phyloP scores from a whole-genome alignment of 176 grass and related monocot genomes.

The Bonia amplexicaulis region DNA sequence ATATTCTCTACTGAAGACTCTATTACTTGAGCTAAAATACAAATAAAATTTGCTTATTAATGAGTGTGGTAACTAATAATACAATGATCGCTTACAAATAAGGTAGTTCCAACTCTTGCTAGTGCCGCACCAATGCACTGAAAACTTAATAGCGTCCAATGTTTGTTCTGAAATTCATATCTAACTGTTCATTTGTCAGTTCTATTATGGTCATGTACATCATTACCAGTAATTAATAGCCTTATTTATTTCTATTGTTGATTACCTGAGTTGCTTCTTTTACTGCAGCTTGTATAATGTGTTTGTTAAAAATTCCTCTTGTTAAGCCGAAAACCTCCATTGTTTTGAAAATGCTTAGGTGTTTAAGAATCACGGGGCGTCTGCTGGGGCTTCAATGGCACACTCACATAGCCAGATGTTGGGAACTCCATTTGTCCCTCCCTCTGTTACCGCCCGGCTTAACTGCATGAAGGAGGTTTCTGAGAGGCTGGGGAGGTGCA shows the following conservation, averaged over 20 bases:
- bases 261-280: background rate
- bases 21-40: background rate
- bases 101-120: background rate
- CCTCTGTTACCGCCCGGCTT: constrained; percentile 60
- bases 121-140: background rate
- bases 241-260: background rate
- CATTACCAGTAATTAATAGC: background rate
- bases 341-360: constrained; percentile 41
- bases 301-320: background rate
- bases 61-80: background rate
- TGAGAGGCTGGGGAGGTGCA: constrained; percentile 60
- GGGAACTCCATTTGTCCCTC: constrained; percentile 83
- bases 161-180: background rate
- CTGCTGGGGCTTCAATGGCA: constrained; percentile 90
- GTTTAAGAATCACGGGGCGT: constrained; percentile 91
- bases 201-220: background rate
- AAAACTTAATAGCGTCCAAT: background rate
- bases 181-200: background rate
- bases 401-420: constrained; percentile 96
- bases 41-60: background rate
- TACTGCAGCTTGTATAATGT: background rate
- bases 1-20: background rate
- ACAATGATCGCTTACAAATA: background rate
- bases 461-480: constrained; percentile 66
- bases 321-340: background rate